Base-by-base conservation (phyloP, 2,329 filamentous ascomycete species). In the Sporothrix euskadiensis region DNA sequence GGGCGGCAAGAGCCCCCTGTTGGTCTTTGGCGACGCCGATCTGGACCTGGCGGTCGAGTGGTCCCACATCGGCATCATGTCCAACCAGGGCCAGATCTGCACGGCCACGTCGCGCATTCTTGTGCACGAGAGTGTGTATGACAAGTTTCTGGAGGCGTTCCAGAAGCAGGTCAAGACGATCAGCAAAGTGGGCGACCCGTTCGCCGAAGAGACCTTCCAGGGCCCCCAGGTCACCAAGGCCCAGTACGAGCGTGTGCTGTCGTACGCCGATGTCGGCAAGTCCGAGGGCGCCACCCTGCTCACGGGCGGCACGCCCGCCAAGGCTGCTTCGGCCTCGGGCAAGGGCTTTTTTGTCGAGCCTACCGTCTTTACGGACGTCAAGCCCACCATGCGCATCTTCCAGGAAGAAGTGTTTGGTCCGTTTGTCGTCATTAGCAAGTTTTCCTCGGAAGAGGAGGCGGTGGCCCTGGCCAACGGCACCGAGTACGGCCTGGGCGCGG, bases 71-170 rank as follows among this genome's bases (percentile, higher is more conserved):
- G 78, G 81, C 14, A 80, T 93, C 85, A 90, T 92, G 83, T 89
- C 88, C 73, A 92, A 93, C 77, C 89, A 89, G 0, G 91, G 91
- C 22, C 91, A 94, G 80, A 90, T 93, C 66, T 94, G 91, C 83
- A 92, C 91, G 47, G 92, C 92, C 76, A 90, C 90, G 6, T 92
- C 90, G 0, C 84, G 91, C 2, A 89, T 93, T 9, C 92, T 92
- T 79, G 87, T 93, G 4, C 90, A 90, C 1, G 82, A 84, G 65
- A 79, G 80, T 49, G 85, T 91, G 80, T 89, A 91, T 76, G 77
- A 84, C 26, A 83, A 82, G 9, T 93, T 93, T 77, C 86, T 92
- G 73, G 83, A 83, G 74, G 81, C 82, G 0, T 84, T 92, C 39
- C 83, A 84, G 75, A 84, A 83, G 80, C 79, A 84, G 68, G 65